Evolutionary conservation across 2,329 filamentous ascomycete species (phyloP).

Genomic region (Aspergillus pseudoglaucus): DNA sequence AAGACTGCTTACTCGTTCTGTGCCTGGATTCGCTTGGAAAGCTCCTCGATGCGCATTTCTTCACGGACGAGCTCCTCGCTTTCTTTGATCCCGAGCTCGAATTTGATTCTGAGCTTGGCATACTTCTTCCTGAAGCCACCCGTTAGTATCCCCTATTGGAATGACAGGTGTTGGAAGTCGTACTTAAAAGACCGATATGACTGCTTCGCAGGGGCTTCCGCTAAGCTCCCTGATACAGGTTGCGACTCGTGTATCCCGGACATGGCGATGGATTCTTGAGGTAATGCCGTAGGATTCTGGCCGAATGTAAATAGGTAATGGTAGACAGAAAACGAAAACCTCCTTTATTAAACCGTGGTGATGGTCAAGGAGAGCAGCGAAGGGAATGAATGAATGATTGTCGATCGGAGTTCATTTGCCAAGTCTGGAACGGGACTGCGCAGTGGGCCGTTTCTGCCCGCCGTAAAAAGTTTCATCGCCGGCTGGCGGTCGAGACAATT

Average conservation of each 20-base stretch:
- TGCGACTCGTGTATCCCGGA: conserved; percentile 23
- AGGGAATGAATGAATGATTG: not conserved
- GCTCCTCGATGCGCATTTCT: conserved; percentile 73
- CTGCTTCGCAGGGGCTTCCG: conserved; percentile 41
- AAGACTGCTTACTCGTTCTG: conserved; percentile 75
- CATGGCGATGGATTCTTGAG: conserved; percentile 18
- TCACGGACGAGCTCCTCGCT: conserved; percentile 58
- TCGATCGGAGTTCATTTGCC: conserved; percentile 14
- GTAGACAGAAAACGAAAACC: not conserved
- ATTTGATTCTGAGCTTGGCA: conserved; percentile 73
- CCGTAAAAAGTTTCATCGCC: conserved; percentile 22
- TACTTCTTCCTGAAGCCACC: conserved; percentile 66
- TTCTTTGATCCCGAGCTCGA: conserved; percentile 73
- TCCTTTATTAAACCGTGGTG: not conserved
- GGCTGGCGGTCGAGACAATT: not conserved
- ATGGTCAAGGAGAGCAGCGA: not conserved
- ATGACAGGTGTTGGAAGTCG: conserved; percentile 7
- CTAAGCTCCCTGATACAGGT: conserved; percentile 24
- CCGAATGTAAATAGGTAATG: not conserved
- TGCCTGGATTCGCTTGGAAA: conserved; percentile 75
- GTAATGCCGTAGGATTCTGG: too few species aligned
- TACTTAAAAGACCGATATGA: conserved; percentile 64
- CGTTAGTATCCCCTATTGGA: conserved; percentile 6
- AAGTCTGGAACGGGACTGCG: conserved; percentile 16
- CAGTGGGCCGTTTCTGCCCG: conserved; percentile 18